Base-by-base conservation (phyloP, 352 stramenopile genomes). In the Globisporangium orthogonon region DNA sequence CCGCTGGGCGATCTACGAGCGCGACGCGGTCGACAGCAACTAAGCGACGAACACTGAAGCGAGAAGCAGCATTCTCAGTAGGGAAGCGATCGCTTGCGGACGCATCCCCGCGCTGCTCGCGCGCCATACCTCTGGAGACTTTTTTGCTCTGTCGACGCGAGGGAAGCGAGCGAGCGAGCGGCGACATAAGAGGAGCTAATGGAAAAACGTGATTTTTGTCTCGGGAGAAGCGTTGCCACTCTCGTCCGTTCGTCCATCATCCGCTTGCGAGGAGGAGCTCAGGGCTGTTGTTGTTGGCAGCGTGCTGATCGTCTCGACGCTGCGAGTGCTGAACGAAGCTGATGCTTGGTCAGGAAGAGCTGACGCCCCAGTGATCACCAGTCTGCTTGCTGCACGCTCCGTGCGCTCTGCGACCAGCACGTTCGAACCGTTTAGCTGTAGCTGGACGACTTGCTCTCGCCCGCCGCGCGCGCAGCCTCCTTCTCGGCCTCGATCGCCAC, bases 1-100 rank as follows among this genome's bases (percentile, higher is more conserved):
- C 54, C 86, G 87, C 52, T 96, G 87, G 87, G 86, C 86, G 56
- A 76, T 96, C 62, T 96, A 95, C 73, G 83, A 94, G 65, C 83
- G 83, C 50, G 73, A 65, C 58, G 43, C 75, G 29, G 61, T 54
- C 50, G 61, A 63, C 49, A 71, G 69, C 28, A 46, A 14, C 48
- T 35, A 33, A 43, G 37, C 14, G 35, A 50, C 13, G 18, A 15
- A 29, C 13, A 31, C 3, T 17, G 17, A 23, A 46, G 13, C 7
- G 37, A 33, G 31, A 56, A 4, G 35, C 33, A 46, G 11, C 29
- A 11, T 23, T 23, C 23, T 23, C 23, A 23, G 23, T 23, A 23
- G 23, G 23, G 23, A 23, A 23, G 23, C 23, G 23, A 23, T 23
- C 23, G 23, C 23, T 23, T 23, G 23, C 23, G 23, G 23, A 23